Conservation (phyloP, 208 protist genomes). For the Porcisia deanei region DNA sequence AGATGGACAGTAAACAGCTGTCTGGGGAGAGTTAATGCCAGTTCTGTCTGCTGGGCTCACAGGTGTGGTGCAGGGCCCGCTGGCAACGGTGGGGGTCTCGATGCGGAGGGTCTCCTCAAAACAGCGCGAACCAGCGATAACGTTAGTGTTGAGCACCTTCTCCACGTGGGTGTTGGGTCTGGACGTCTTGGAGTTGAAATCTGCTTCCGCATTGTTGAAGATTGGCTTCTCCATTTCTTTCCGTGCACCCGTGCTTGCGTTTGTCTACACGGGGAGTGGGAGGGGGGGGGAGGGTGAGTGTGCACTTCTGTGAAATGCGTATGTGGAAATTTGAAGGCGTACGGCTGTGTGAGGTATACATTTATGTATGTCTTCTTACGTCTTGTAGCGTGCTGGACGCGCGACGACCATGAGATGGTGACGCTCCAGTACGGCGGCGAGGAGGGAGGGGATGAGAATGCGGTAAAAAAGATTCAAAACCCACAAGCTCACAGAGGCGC, state of each 20-base stretch:
- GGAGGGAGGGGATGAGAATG: not conserved
- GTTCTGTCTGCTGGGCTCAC: slow-evolving; percentile 19
- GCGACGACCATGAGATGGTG: not conserved
- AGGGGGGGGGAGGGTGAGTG: too few relatives aligned
- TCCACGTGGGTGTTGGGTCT: not conserved
- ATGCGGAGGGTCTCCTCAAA: slow-evolving; percentile 26
- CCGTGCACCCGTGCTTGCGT: not conserved
- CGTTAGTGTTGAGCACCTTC: not conserved
- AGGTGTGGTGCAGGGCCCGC: slow-evolving; percentile 13
- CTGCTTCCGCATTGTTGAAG: not conserved
- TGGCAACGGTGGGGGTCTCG: slow-evolving; percentile 18
- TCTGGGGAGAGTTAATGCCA: slow-evolving; percentile 4
- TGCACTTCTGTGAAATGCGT: not conserved
- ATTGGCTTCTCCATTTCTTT: not conserved
- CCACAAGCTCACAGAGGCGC: not conserved
- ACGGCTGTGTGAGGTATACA: too few relatives aligned
- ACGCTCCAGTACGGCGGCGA: too few relatives aligned
- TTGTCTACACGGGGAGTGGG: not conserved
- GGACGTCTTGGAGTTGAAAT: not conserved
- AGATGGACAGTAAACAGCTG: slow-evolving; percentile 14
- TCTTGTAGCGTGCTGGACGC: not conserved
- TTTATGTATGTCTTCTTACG: not conserved
- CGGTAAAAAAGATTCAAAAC: not conserved
- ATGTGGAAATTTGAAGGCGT: not conserved
- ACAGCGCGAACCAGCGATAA: not conserved